A percentile compares a stretch with the other conserved stretches of the same genome.
Conservation (phyloP, 345 rosid species). For the Brassica nigra region DNA sequence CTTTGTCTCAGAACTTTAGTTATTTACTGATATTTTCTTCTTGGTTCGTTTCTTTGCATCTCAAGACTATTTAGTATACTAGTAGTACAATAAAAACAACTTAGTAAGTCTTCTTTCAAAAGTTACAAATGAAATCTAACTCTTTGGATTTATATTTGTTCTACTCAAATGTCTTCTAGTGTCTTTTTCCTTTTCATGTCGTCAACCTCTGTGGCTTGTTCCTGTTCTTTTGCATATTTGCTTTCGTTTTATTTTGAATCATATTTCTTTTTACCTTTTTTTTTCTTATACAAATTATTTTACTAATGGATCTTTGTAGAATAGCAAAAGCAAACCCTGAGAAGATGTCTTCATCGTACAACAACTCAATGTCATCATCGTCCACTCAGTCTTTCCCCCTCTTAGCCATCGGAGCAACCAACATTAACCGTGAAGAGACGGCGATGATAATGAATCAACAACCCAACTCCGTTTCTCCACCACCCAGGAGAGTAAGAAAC, state of each 20-base stretch:
- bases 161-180: too few species aligned
- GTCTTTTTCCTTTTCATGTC: too few species aligned
- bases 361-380: constrained; percentile 28
- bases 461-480: constrained; percentile 45
- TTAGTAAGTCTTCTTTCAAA: constrained; percentile 31
- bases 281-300: too few species aligned
- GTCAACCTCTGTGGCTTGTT: too few species aligned
- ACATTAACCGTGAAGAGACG: constrained; percentile 23
- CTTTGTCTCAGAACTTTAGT: constrained; percentile 25
- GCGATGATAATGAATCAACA: constrained; percentile 23
- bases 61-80: neutral
- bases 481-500: constrained; percentile 65
- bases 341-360: constrained; percentile 39
- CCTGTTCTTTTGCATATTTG: too few species aligned
- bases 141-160: constrained; percentile 9
- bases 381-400: constrained; percentile 31
- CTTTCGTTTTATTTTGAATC: too few species aligned
- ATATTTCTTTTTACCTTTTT: too few species aligned
- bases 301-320: constrained; percentile 33
- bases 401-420: constrained; percentile 2
- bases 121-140: constrained; percentile 36
- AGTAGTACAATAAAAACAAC: neutral
- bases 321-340: constrained; percentile 8
- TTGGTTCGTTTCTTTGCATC: constrained; percentile 38
- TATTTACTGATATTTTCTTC: constrained; percentile 39